Percentiles rank a stretch among this genome's conserved stretches.
These are phyloP conservation scores for Apophysomyces variabilis DNA, from an alignment of 371 early-diverging fungal species.

Conservation along the genomic window DNA sequence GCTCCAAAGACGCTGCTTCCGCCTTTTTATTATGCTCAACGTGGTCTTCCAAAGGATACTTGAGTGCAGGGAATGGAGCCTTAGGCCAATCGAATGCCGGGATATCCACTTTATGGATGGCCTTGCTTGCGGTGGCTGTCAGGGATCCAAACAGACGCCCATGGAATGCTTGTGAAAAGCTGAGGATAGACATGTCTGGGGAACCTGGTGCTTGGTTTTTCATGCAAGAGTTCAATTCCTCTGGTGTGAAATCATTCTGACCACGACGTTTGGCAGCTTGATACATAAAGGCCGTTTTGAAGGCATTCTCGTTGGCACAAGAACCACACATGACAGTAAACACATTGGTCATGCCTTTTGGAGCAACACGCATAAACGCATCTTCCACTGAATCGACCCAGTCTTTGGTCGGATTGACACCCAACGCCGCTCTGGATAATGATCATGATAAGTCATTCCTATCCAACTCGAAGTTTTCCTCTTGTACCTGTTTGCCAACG, in stretches of 20 bases:
- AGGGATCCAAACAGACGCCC: constrained; percentile 78
- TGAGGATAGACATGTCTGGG: constrained; percentile 71
- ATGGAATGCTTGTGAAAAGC: constrained; percentile 72
- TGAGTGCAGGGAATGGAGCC: constrained; percentile 65
- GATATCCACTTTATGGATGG: constrained; percentile 76
- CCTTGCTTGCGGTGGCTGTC: constrained; percentile 71
- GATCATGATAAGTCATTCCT: background rate
- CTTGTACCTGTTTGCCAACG: constrained; percentile 58
- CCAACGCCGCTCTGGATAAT: constrained; percentile 62
- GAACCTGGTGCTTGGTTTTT: constrained; percentile 73
- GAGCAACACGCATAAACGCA: constrained; percentile 72
- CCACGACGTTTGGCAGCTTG: constrained; percentile 65
- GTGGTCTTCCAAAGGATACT: constrained; percentile 65
- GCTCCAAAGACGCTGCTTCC: constrained; percentile 58
- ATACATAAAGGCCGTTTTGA: constrained; percentile 81
- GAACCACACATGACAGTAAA: constrained; percentile 82
- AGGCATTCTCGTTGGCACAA: constrained; percentile 79
- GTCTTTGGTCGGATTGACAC: constrained; percentile 67
- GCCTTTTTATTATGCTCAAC: constrained; percentile 58
- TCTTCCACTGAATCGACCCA: constrained; percentile 69
- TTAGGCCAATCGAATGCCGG: constrained; percentile 76
- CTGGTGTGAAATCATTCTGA: constrained; percentile 39
- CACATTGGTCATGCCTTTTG: constrained; percentile 72
- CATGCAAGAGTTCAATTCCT: constrained; percentile 68
- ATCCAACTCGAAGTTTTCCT: background rate